Percentiles rank a stretch among this genome's conserved stretches.
phyloP scores from a whole-genome alignment of 2,329 filamentous ascomycete species.

The Myriosclerotinia duriaeana region DNA sequence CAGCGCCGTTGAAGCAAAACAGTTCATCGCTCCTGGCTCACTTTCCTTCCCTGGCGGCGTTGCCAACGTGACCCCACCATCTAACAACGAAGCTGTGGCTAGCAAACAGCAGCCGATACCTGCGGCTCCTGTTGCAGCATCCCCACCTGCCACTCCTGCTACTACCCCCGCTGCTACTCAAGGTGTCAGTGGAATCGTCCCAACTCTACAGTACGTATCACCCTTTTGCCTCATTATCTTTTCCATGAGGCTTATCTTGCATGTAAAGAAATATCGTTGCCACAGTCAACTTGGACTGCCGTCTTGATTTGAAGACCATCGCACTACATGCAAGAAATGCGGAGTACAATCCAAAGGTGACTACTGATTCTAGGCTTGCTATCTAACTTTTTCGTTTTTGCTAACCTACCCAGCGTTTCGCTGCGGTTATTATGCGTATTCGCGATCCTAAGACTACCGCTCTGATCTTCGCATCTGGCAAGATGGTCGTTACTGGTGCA shows the following conservation, averaged over 20 bases:
- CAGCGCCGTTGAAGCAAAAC: constrained; percentile 90
- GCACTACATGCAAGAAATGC: constrained; percentile 96
- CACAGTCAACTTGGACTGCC: constrained; percentile 96
- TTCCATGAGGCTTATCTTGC: constrained; percentile 53
- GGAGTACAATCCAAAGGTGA: constrained; percentile 97
- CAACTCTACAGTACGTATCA: constrained; percentile 93
- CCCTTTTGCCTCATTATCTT: constrained; percentile 40
- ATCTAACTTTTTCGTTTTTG: constrained; percentile 44
- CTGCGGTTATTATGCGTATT: constrained; percentile 99
- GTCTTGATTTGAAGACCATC: constrained; percentile 97
- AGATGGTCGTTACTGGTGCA: constrained; percentile 98
- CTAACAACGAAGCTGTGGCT: constrained; percentile 62
- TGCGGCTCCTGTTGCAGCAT: constrained; percentile 66
- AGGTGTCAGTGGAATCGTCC: constrained; percentile 84
- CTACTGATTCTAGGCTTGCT: constrained; percentile 47
- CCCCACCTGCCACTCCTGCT: constrained; percentile 86
- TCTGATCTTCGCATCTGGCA: constrained; percentile 95
- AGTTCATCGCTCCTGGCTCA: constrained; percentile 88
- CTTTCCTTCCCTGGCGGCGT: constrained; percentile 87
- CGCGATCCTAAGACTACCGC: constrained; percentile 98
- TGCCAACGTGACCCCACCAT: constrained; percentile 78
- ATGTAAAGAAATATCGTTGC: constrained; percentile 91
- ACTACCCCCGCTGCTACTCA: constrained; percentile 81
- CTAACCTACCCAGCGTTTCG: constrained; percentile 74
- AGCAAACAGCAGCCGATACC: constrained; percentile 55